Evolutionary conservation across 305 asterid genomes (phyloP), one percentile per base, ranked within the genome.

Genomic region (Fraxinus platypoda): DNA sequence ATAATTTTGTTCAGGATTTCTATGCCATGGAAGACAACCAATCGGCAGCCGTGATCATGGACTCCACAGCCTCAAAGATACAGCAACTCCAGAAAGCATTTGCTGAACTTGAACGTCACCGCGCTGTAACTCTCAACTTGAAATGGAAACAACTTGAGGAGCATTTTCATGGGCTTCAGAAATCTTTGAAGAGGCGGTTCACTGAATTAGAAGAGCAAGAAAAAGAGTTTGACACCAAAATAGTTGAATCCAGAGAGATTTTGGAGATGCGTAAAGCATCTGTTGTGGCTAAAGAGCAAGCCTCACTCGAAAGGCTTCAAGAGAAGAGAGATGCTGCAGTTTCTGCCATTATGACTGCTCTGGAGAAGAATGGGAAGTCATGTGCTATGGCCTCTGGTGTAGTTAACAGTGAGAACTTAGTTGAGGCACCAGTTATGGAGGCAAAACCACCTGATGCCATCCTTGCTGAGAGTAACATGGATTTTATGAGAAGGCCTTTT

Each of bases 91-190:
- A 95, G 84, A 94, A 92, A 84, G 99, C 99, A 83, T 95, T 95
- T 89, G 97, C 98, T 11, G 99, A 95, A 87, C 97, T 95, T 77
- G 99, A 95, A 88, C 93, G 94, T 81, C 97, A 94, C 80, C 97
- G 97, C 49, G 93, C 97, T 8, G 4, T 94, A 35, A 92, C 97
- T 54, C 97, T 94, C 83, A 93, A 93, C 86, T 74, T 95, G 95
- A 92, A 94, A 88, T 94, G 99, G 98, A 90, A 95, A 79, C 98
- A 95, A 86, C 93, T 95, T 62, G 99, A 95, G 84, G 99, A 95
- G 90, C 98, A 96, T 86, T 93, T 96, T 85, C 83, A 91, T 21
- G 99, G 99, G 75, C 98, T 96, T 86, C 98, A 96, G 85, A 94
- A 93, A 86, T 96, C 97, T 41, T 78, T 96, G 84, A 96, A 94